Evolutionary conservation across 2,329 filamentous ascomycete species (phyloP), one percentile per base, ranked within the genome.

Genomic region (Chalaropsis thielavioides): DNA sequence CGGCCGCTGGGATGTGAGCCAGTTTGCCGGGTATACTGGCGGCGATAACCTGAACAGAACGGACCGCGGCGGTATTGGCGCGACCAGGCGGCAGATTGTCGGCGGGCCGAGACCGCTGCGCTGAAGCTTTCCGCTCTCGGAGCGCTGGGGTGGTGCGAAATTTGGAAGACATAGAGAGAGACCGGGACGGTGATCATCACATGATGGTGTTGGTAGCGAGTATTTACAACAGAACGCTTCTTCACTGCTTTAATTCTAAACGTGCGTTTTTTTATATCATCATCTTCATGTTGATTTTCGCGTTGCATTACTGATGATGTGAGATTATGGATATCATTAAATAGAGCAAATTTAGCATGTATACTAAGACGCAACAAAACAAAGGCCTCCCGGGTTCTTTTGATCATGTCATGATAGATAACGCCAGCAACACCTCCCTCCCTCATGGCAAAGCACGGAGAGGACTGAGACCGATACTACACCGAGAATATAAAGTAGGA

Each of bases 81-180:
- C 85, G 0, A 85, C 85, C 0, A 79, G 86, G 72, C 81, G 89
- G 72, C 88, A 89, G 76, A 91, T 92, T 73, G 85, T 89, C n/a
- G 89, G 89, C 11, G 78, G 88, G 71, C 87, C 88, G 60, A 77
- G 87, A 70, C 83, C 61, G 81, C 71, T 56, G 58, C 62, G 40
- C 54, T 64, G 46, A 63, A 3, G 54, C 13, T 8, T 27, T 2
- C 46, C 43, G 62, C 31, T 31, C 31, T 31, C 44, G 58, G 24
- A 13, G 49, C 3, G n/a, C 31, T 22, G 44, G 38, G 15, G 89
- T 89, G 2, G 7, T n/a, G n/a, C 7, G 38, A 60, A 24, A 13
- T 13, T 31, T 22, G 24, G 40, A 35, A 31, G 27, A 58, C 35
- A 24, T 27, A 58, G 51, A 58, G 51, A 58, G 51, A 58, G 51